Conservation (phyloP, 2,329 filamentous ascomycete species). For the Curvularia sp. region DNA sequence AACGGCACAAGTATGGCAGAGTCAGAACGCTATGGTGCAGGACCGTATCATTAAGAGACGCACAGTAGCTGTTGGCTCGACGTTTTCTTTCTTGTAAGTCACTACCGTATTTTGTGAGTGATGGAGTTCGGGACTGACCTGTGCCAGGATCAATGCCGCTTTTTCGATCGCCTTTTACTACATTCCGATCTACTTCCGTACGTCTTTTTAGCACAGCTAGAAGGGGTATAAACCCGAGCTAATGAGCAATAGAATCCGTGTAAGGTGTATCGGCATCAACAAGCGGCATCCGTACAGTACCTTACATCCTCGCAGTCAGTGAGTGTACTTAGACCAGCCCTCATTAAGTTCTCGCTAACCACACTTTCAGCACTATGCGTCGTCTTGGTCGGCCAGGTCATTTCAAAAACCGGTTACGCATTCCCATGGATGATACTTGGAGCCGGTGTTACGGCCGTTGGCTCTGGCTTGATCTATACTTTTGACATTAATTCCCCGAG, state of each 20-base stretch:
- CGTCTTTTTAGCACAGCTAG: slow-evolving; percentile 26
- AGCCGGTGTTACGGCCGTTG: slow-evolving; percentile 42
- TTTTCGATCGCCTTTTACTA: slow-evolving; percentile 54
- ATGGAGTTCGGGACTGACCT: neutral
- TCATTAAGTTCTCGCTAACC: neutral
- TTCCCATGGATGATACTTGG: slow-evolving; percentile 45
- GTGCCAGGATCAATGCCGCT: slow-evolving; percentile 23
- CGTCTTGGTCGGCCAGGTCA: slow-evolving; percentile 9
- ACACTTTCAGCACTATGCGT: slow-evolving; percentile 2
- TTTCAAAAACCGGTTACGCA: slow-evolving; percentile 45
- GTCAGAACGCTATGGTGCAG: slow-evolving; percentile 53
- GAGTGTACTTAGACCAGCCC: neutral
- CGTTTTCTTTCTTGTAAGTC: slow-evolving; percentile 47
- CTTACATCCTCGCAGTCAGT: slow-evolving; percentile 48
- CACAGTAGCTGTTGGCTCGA: slow-evolving; percentile 43
- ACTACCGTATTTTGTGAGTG: neutral
- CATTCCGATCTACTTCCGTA: slow-evolving; percentile 60
- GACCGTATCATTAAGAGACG: slow-evolving; percentile 50
- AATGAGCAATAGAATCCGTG: neutral
- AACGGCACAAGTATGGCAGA: slow-evolving; percentile 46
- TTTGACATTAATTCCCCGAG: slow-evolving; percentile 47
- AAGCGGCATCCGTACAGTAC: slow-evolving; percentile 54
- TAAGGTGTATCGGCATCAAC: slow-evolving; percentile 42
- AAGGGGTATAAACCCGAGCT: neutral
- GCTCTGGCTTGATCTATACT: slow-evolving; percentile 53